A percentile compares a stretch with the other conserved stretches of the same genome.
Evolutionary conservation across 2,329 filamentous ascomycete genomes (phyloP).

Genomic region (Chaetomiaceae sp.): DNA sequence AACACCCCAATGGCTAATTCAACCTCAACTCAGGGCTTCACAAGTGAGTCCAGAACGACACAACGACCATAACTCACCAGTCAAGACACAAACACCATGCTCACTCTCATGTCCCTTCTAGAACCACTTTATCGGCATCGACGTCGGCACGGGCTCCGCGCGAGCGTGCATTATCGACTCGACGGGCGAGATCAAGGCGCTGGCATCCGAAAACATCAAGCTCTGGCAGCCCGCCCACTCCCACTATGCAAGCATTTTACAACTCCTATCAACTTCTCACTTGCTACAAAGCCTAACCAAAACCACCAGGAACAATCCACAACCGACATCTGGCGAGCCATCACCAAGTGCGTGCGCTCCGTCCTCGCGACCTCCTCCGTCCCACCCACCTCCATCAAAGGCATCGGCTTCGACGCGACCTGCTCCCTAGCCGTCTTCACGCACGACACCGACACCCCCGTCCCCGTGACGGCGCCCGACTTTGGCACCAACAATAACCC

Average conservation of each 20-base stretch:
- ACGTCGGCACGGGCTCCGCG: constrained; percentile 93
- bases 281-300: neutral
- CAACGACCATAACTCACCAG: neutral
- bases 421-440: constrained; percentile 92
- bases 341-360: constrained; percentile 80
- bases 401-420: constrained; percentile 97
- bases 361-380: constrained; percentile 79
- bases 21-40: constrained; percentile 10
- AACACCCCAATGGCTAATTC: neutral
- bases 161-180: constrained; percentile 93
- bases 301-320: constrained; percentile 84
- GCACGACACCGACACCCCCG: constrained; percentile 81
- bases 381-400: constrained; percentile 69
- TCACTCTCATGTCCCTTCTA: neutral
- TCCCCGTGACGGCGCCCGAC: constrained; percentile 82
- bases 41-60: constrained; percentile 9
- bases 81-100: neutral
- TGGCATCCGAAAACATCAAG: constrained; percentile 71
- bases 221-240: constrained; percentile 69
- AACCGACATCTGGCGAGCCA: constrained; percentile 91
- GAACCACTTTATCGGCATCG: constrained; percentile 43
- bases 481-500: no score
- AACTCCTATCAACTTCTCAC: no score
- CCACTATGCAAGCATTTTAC: no score
- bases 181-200: constrained; percentile 77